Evolutionary conservation across 2,329 filamentous ascomycete genomes (phyloP).

Genomic region (Penicillium sp.): DNA sequence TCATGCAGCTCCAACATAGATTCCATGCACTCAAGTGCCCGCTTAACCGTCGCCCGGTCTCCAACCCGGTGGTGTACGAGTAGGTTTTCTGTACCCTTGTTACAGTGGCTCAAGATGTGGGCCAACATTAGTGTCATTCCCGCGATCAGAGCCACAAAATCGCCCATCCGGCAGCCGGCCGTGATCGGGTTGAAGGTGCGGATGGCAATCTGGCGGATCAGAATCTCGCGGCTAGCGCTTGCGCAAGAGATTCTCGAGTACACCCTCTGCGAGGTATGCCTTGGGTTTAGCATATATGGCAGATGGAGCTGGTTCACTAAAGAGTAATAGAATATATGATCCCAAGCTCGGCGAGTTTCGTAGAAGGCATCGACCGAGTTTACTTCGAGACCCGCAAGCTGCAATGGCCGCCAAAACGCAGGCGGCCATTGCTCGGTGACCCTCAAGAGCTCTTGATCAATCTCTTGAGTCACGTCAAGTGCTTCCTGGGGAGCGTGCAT

Average conservation of each 20-base stretch:
- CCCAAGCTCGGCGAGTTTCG: constrained; percentile 34
- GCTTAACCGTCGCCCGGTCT: constrained; percentile 41
- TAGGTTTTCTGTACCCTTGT: constrained; percentile 20
- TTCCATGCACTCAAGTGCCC: constrained; percentile 36
- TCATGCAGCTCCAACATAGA: constrained; percentile 23
- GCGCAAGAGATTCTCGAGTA: constrained; percentile 40
- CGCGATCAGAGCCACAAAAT: constrained; percentile 42
- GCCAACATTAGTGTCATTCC: constrained; percentile 40
- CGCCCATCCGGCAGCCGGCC: constrained; percentile 35
- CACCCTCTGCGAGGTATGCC: constrained; percentile 29
- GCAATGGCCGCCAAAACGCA: constrained; percentile 39
- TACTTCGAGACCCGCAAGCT: constrained; percentile 15
- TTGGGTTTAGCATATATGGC: constrained; percentile 29
- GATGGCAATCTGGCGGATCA: constrained; percentile 38
- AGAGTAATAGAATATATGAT: constrained; percentile 42
- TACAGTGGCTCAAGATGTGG: constrained; percentile 34
- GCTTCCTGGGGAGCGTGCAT: constrained; percentile 18
- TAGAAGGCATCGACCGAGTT: constrained; percentile 19
- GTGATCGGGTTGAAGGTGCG: constrained; percentile 31
- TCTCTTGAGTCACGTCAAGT: constrained; percentile 26
- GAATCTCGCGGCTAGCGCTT: constrained; percentile 41
- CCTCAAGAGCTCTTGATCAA: constrained; percentile 36
- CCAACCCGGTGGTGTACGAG: constrained; percentile 40
- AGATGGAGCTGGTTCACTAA: constrained; percentile 43
- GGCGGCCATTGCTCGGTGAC: constrained; percentile 32